phyloP scores from a whole-genome alignment of 202 grass and related monocot species.

The Panicum virgatum region DNA sequence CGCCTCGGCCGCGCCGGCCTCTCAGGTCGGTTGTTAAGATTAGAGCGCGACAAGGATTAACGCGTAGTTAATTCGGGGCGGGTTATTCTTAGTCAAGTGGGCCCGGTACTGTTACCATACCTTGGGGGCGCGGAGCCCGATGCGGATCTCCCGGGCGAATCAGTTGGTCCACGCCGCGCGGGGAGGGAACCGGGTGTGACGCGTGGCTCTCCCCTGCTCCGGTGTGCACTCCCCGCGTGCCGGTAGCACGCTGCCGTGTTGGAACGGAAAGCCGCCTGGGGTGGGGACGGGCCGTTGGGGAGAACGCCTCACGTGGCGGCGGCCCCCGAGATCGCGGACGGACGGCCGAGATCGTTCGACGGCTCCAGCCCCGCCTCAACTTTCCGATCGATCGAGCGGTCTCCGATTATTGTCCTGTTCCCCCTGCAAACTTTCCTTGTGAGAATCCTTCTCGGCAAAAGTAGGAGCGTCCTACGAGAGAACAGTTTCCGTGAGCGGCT shows the following conservation, averaged over 20 bases:
- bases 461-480: not conserved
- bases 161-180: slow-evolving; percentile 16
- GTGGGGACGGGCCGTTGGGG: not conserved
- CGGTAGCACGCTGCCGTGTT: not conserved
- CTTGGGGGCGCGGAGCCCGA: slow-evolving; percentile 20
- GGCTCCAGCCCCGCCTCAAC: too few relatives aligned
- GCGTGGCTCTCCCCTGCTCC: not conserved
- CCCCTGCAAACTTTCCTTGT: not conserved
- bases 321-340: slow-evolving; percentile 8
- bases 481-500: not conserved
- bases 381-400: not conserved
- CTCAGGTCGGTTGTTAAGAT: not conserved
- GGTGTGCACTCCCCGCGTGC: not conserved
- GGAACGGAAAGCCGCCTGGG: not conserved
- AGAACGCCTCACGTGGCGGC: slow-evolving; percentile 7
- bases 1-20: not conserved
- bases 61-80: not conserved
- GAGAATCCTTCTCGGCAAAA: not conserved
- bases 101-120: not conserved
- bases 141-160: slow-evolving; percentile 42
- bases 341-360: slow-evolving; percentile 2
- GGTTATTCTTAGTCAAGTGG: not conserved
- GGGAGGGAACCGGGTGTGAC: not conserved
- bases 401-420: not conserved
- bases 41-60: too few relatives aligned